phyloP scores from a whole-genome alignment of 2,329 filamentous ascomycete genomes.

The Penicillium sp. region DNA sequence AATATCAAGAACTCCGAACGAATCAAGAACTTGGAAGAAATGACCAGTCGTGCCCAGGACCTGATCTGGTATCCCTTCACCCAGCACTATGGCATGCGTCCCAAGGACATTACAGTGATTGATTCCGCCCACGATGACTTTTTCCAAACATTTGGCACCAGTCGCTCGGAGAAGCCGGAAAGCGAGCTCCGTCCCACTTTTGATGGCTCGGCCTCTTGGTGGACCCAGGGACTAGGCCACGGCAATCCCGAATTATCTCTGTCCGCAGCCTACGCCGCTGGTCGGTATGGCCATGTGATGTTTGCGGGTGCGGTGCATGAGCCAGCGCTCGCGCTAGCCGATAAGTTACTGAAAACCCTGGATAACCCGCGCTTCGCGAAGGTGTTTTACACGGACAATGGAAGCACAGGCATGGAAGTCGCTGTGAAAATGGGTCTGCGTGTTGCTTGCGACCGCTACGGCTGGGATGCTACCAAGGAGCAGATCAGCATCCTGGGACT shows the following conservation, averaged over 20 bases:
- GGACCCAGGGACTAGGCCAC: constrained; percentile 86
- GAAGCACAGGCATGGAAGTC: constrained; percentile 82
- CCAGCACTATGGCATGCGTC: constrained; percentile 68
- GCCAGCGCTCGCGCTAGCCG: constrained; percentile 71
- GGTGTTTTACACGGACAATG: constrained; percentile 83
- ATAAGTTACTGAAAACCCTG: constrained; percentile 63
- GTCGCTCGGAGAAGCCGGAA: constrained; percentile 22
- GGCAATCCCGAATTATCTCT: constrained; percentile 72
- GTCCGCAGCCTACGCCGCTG: constrained; percentile 77
- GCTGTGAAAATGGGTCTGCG: constrained; percentile 83
- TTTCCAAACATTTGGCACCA: constrained; percentile 65
- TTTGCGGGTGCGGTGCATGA: constrained; percentile 80
- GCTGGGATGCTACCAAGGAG: constrained; percentile 62
- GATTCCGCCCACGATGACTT: constrained; percentile 80
- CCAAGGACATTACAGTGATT: constrained; percentile 70
- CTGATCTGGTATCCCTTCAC: constrained; percentile 88
- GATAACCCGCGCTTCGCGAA: constrained; percentile 67
- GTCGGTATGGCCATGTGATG: constrained; percentile 86
- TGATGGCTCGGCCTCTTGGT: constrained; percentile 87
- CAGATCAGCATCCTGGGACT: constrained; percentile 71
- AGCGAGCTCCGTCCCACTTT: constrained; percentile 66
- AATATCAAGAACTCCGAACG: constrained; percentile 59
- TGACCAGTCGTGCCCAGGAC: constrained; percentile 64
- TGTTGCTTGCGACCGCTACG: constrained; percentile 68
- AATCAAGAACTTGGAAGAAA: constrained; percentile 61